Conservation (phyloP, 129 eudicot species). For the Artemisia argyi region DNA sequence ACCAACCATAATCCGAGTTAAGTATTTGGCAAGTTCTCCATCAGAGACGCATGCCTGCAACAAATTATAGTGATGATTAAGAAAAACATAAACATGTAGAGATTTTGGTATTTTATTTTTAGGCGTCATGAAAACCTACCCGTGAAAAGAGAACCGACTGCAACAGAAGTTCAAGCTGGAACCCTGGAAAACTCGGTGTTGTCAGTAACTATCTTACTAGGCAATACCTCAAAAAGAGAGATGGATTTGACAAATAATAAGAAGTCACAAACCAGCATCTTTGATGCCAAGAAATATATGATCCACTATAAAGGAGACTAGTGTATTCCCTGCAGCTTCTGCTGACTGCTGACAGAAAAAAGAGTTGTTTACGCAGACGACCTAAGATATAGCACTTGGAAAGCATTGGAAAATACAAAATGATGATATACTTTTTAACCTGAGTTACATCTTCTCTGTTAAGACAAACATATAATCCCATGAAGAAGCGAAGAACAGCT, state of each 20-base stretch:
- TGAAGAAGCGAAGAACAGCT: constrained; percentile 87
- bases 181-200: constrained; percentile 54
- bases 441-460: constrained; percentile 74
- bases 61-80: constrained; percentile 10
- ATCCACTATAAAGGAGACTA: constrained; percentile 75
- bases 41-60: constrained; percentile 77
- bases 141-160: constrained; percentile 86
- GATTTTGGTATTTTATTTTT: background rate
- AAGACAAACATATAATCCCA: constrained; percentile 74
- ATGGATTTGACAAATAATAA: too few relatives aligned
- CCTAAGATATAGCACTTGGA: background rate
- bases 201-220: constrained; percentile 20
- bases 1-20: constrained; percentile 65
- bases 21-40: constrained; percentile 67
- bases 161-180: constrained; percentile 89
- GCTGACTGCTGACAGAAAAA: constrained; percentile 57
- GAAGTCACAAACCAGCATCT: constrained; percentile 64
- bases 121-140: constrained; percentile 43
- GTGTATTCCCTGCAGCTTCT: constrained; percentile 90
- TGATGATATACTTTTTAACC: constrained; percentile 33
- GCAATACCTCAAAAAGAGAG: background rate
- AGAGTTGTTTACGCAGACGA: constrained; percentile 10
- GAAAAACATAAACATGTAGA: constrained; percentile 5
- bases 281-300: constrained; percentile 87
- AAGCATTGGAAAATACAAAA: constrained; percentile 6